Conservation (phyloP, 2,329 filamentous ascomycete genomes). For the Colletotrichum aenigma region DNA sequence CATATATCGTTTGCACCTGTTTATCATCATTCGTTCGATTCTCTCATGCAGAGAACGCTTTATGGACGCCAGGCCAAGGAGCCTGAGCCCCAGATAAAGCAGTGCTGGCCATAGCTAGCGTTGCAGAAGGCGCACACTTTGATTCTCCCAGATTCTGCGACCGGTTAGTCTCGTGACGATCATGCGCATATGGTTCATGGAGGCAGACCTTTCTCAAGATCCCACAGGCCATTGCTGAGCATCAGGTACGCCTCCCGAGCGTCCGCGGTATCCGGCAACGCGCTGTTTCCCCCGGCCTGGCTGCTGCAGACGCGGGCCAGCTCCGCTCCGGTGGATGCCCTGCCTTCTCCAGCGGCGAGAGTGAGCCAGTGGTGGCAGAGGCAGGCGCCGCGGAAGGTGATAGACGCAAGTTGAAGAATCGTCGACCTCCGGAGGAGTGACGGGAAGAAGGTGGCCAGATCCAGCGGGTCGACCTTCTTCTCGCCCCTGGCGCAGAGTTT, state of each 20-base stretch:
- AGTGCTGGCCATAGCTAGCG: neutral
- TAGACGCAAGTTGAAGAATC: constrained; percentile 11
- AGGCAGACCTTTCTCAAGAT: neutral
- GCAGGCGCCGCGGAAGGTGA: constrained; percentile 24
- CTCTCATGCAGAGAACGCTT: neutral
- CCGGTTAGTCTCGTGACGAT: neutral
- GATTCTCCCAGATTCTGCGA: neutral
- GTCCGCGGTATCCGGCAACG: neutral
- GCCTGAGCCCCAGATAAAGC: neutral
- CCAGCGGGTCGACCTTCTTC: neutral
- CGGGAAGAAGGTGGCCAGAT: constrained; percentile 21
- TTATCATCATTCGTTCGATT: neutral
- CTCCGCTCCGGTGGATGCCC: neutral
- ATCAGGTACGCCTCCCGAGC: neutral
- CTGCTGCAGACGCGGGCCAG: neutral
- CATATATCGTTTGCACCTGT: neutral
- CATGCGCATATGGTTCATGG: neutral
- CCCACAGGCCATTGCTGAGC: neutral
- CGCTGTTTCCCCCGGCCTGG: neutral
- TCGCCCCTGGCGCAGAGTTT: constrained; percentile 17
- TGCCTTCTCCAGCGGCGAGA: neutral
- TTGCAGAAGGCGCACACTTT: constrained; percentile 7
- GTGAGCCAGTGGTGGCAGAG: constrained; percentile 14
- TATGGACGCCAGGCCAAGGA: neutral
- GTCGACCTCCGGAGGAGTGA: constrained; percentile 25